Base-by-base conservation (phyloP, 805 yeast genomes). In the Saturnispora dispora region DNA sequence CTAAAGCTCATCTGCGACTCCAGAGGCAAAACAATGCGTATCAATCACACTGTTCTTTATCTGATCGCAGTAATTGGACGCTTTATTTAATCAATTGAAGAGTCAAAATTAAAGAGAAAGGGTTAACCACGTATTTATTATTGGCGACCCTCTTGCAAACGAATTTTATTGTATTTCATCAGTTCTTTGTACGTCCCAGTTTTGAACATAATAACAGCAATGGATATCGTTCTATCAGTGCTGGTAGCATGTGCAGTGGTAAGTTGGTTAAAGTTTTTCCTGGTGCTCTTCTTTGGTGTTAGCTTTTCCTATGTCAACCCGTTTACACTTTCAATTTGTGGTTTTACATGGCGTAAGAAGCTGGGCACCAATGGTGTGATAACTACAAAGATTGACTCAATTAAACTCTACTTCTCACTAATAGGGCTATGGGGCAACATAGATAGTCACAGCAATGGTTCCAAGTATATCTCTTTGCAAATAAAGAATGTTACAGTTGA, bases 351-450 rank as follows among this genome's bases (percentile, higher is more conserved):
- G 47, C 25, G 25, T 4, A 18, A 36, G 3, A 9, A 25, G 9
- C 9, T 35, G 1, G 20, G 18, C 4, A 35, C 22, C 4, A 35
- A 36, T 44, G 18, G 18, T 11, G n/a, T 9, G n/a, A 8, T 48
- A 9, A 22, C 10, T 1, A 15, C 48, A 4, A 30, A 27, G 33
- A 43, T 51, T 3, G 48, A 41, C 3, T 40, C n/a, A n/a, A 37
- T 53, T 3, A 47, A 35, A 17, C 32, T 55, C 17, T 51, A 42
- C 18, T 37, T 55, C 2, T 46, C 54, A 15, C 5, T 55, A 4
- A 46, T 55, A n/a, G 33, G 47, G 6, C 28, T 49, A 15, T 37
- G n/a, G 10, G 48, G 30, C 7, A 11, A 22, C 33, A 48, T 17
- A 17, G 25, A 8, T 4, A 30, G 4, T 5, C 33, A 13, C 15